Base-by-base conservation (phyloP, 139 green algal genomes). In the Zygnema circumcarinatum region DNA sequence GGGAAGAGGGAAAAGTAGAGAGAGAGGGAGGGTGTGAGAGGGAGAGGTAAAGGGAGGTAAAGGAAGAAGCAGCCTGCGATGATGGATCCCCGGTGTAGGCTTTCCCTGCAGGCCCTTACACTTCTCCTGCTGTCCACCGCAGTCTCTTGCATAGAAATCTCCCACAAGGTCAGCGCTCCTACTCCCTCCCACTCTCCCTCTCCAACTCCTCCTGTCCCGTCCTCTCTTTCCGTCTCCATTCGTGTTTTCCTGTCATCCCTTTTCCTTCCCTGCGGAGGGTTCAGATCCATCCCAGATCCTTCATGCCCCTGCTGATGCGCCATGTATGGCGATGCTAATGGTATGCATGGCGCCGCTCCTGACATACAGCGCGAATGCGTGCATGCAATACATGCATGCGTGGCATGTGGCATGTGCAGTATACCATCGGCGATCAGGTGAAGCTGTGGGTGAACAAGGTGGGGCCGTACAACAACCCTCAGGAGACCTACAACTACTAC, bases 401-500 rank as follows among this genome's bases (percentile, higher is more conserved):
- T 90, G 79, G 29, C 33, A 38, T 62, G 32, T 85, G 54, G 20
- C 3, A 21, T 89, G 41, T 85, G 91, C 94, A 97, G 95, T 97
- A 98, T 85, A 79, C 83, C 3, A 86, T 93, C 25, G 95, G 93
- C 35, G 95, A 97, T 39, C 31, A 73, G 0, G 83, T 97, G 16
- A 91, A 81, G 36, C 80, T 97, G 11, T 97, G 96, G 96, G 96
- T 98, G 1, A 99, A 99, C 93, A 99, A 99, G 88, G 97, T 98
- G 1, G 95, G 94, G 20, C 95, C 95, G 0, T 97, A 98, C 92
- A 98, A 99, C 92, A 99, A 99, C 86, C 97, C 97, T 0, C 93
- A 98, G 82, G 96, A 99, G 83, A 99, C 97, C 7, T 99, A 98
- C 95, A 99, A 99, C 87, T 99, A 98, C 84, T 96, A 98, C 89